Evolutionary conservation across 495 filamentous ascomycete genomes (phyloP), one percentile per base, ranked within the genome.

Genomic region (Massariosphaeria phaeospora): DNA sequence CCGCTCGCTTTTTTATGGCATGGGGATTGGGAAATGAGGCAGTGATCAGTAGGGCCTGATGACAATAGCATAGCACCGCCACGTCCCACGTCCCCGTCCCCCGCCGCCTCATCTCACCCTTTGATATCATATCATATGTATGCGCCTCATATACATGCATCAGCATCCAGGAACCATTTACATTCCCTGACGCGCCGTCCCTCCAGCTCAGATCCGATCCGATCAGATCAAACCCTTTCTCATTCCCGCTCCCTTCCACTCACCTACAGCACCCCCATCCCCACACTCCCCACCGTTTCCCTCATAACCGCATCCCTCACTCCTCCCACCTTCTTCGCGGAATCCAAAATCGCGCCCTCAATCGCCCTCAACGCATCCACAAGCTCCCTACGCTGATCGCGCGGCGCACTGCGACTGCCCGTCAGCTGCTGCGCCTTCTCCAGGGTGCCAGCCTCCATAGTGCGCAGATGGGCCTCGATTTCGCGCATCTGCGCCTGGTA

Each of bases 391-490:
- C 82, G 64, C 48, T 75, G 69, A 21, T 73, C 77, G 72, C 45
- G 66, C 72, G 40, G 64, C 71, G 67, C 73, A 60, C 67, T 75
- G 51, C 56, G 66, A 3, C 67, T 57, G 1, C 74, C 76, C 46
- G 82, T 73, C 64, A 86, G 78, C 47, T 83, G 75, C 68, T 85
- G 81, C 48, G 86, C 78, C 66, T 89, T 84, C 51, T 83, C 78
- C 55, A 84, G 73, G 39, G 88, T 75, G 23, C 78, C 80, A 8
- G 74, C 72, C 64, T 94, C 88, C 20, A 95, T 82, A 2, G 83
- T 81, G 42, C 84, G 75, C 41, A 96, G 74, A 66, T 93, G 88
- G 58, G 80, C 76, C 69, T 95, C 89, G 45, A 96, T 89, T 67
- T 95, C 89, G 41, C 78, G 73, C 43, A 95, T 69, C 53, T 85